phyloP scores from a whole-genome alignment of 1,284 basidiomycete species.

The Schizopora paradoxa region DNA sequence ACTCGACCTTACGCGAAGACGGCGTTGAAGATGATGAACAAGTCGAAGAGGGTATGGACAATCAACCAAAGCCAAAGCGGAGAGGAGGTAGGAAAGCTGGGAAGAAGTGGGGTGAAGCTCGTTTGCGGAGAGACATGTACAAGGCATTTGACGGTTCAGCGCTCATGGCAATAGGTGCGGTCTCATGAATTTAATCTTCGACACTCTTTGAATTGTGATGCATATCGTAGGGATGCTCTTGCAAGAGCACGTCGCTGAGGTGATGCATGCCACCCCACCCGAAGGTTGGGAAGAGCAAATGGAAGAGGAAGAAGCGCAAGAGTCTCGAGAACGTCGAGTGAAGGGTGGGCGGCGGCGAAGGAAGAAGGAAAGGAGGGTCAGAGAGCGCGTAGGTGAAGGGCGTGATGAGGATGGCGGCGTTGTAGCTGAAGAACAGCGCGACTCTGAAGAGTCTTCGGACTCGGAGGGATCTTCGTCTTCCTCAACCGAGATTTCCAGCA shows the following conservation, averaged over 20 bases:
- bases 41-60: constrained; percentile 3
- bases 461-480: background rate
- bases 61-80: constrained; percentile 16
- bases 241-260: constrained; percentile 52
- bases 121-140: constrained; percentile 56
- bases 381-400: constrained; percentile 3
- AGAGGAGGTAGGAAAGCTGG: constrained; percentile 16
- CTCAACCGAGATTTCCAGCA: background rate
- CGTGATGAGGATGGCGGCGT: constrained; percentile 17
- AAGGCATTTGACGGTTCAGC: constrained; percentile 67
- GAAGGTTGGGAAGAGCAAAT: constrained; percentile 38
- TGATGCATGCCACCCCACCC: constrained; percentile 37
- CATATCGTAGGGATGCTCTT: constrained; percentile 51
- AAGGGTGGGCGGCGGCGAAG: background rate
- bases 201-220: constrained; percentile 10
- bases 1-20: background rate
- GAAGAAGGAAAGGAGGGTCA: background rate
- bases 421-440: constrained; percentile 16
- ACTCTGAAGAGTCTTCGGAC: constrained; percentile 10
- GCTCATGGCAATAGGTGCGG: constrained; percentile 60
- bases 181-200: constrained; percentile 5
- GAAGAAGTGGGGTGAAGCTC: constrained; percentile 16
- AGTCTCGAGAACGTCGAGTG: constrained; percentile 1
- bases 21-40: constrained; percentile 4
- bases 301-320: constrained; percentile 12